Percentiles rank a stretch among this genome's conserved stretches.
Conservation (phyloP, 352 stramenopile genomes). For the Globisporangium perplexum region DNA sequence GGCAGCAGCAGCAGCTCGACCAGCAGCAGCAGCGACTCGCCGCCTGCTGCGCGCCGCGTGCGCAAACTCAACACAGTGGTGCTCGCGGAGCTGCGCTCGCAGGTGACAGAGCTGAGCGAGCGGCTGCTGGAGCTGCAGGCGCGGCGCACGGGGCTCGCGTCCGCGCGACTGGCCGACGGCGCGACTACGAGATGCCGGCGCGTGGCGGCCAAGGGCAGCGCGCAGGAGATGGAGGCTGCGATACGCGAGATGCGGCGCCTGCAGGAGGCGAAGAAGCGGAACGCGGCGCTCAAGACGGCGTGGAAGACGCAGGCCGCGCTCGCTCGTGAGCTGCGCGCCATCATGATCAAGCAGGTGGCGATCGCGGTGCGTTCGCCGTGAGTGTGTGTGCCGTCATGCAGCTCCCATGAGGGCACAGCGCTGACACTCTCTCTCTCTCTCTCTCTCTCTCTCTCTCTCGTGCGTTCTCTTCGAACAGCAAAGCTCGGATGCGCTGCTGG, state of each 20-base stretch:
- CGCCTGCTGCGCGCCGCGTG: neutral
- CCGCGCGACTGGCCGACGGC: neutral
- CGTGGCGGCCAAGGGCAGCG: neutral
- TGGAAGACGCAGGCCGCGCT: neutral
- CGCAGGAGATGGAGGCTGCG: neutral
- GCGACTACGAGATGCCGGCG: neutral
- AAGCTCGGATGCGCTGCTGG: neutral
- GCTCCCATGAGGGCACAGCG: no score
- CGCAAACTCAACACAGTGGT: neutral
- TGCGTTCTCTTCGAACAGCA: neutral
- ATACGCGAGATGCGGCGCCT: neutral
- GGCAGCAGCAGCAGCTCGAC: neutral
- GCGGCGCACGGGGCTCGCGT: neutral
- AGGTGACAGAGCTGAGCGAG: neutral
- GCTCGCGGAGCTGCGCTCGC: neutral
- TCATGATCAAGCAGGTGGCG: slow-evolving; percentile 1
- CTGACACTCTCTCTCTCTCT: no score
- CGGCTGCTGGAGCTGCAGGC: neutral
- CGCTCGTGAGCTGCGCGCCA: neutral
- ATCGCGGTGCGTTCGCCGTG: neutral
- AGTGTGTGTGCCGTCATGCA: no score
- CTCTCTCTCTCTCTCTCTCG: no score
- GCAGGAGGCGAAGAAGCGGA: neutral
- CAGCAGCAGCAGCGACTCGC: neutral
- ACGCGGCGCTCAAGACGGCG: neutral